phyloP scores from a whole-genome alignment of 2,329 filamentous ascomycete species.

The Dothistroma pini region DNA sequence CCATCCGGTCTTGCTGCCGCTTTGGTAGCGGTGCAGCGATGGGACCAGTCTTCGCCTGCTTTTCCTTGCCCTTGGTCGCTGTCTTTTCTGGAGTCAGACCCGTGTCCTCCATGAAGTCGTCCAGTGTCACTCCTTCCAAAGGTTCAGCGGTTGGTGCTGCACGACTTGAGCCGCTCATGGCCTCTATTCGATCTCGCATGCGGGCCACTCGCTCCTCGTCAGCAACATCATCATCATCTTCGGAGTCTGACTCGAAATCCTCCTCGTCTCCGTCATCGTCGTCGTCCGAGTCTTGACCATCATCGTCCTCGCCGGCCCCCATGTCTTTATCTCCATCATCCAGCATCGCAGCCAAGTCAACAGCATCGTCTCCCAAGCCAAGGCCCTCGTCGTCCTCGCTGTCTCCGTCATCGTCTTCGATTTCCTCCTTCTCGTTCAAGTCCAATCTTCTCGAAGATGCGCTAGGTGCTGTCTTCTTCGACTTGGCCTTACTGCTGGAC shows the following conservation, averaged over 20 bases:
- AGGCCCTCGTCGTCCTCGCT: slow-evolving; percentile 50
- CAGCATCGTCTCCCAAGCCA: slow-evolving; percentile 56
- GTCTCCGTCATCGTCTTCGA: slow-evolving; percentile 43
- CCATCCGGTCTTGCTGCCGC: slow-evolving; percentile 79
- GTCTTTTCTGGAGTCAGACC: slow-evolving; percentile 65
- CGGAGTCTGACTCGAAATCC: slow-evolving; percentile 52
- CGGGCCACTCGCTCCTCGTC: slow-evolving; percentile 65
- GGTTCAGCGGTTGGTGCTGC: slow-evolving; percentile 23
- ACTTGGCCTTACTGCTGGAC: slow-evolving; percentile 49
- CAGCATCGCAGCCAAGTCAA: slow-evolving; percentile 60
- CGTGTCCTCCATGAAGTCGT: slow-evolving; percentile 64
- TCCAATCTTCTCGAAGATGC: slow-evolving; percentile 40
- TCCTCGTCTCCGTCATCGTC: slow-evolving; percentile 49
- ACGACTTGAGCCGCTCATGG: slow-evolving; percentile 40
- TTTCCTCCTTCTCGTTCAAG: slow-evolving; percentile 47
- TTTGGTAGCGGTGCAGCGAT: slow-evolving; percentile 79
- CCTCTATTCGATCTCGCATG: slow-evolving; percentile 48
- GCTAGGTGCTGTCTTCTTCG: slow-evolving; percentile 43
- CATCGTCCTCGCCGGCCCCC: slow-evolving; percentile 27
- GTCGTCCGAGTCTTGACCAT: slow-evolving; percentile 31
- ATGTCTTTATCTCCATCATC: slow-evolving; percentile 53
- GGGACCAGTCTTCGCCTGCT: slow-evolving; percentile 28
- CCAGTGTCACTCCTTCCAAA: slow-evolving; percentile 45
- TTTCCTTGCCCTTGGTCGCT: slow-evolving; percentile 50
- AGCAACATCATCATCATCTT: slow-evolving; percentile 39